Evolutionary conservation across 306 rosid genomes (phyloP).

Genomic region (Vicia villosa): DNA sequence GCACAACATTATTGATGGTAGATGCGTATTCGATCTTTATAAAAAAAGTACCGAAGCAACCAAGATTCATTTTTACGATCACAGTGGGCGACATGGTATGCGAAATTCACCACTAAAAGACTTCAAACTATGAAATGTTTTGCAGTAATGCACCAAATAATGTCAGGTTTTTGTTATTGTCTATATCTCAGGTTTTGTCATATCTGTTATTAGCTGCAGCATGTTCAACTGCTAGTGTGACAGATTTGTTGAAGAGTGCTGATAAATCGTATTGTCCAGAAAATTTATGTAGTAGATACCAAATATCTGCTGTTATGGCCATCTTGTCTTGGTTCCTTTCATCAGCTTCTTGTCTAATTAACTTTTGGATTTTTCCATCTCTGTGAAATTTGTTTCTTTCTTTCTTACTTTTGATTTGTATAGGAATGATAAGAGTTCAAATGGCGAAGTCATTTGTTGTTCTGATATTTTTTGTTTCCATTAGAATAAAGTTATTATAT

Average conservation of each 20-base stretch:
- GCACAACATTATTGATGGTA: slow-evolving; percentile 67
- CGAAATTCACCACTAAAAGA: slow-evolving; percentile 10
- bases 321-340: slow-evolving; percentile 92
- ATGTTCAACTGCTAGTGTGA: slow-evolving; percentile 75
- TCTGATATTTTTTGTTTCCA: slow-evolving; percentile 25
- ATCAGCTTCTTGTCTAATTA: slow-evolving; percentile 72
- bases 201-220: slow-evolving; percentile 80
- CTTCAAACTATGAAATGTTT: neutral
- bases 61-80: slow-evolving; percentile 54
- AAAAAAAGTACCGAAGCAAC: slow-evolving; percentile 60
- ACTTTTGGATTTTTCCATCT: slow-evolving; percentile 83
- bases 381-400: slow-evolving; percentile 46
- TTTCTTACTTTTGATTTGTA: slow-evolving; percentile 29
- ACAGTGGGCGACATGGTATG: slow-evolving; percentile 73
- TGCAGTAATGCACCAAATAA: slow-evolving; percentile 31
- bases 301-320: slow-evolving; percentile 88
- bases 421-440: slow-evolving; percentile 35
- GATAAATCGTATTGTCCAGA: slow-evolving; percentile 53
- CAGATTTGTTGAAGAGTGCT: slow-evolving; percentile 53
- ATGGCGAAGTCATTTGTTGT: slow-evolving; percentile 40
- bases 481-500: slow-evolving; percentile 33
- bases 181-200: slow-evolving; percentile 58
- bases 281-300: slow-evolving; percentile 75
- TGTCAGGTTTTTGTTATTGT: neutral
- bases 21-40: slow-evolving; percentile 75